Evolutionary conservation across 164 flowering plant genomes (phyloP).

Genomic region (Aristolochia contorta): DNA sequence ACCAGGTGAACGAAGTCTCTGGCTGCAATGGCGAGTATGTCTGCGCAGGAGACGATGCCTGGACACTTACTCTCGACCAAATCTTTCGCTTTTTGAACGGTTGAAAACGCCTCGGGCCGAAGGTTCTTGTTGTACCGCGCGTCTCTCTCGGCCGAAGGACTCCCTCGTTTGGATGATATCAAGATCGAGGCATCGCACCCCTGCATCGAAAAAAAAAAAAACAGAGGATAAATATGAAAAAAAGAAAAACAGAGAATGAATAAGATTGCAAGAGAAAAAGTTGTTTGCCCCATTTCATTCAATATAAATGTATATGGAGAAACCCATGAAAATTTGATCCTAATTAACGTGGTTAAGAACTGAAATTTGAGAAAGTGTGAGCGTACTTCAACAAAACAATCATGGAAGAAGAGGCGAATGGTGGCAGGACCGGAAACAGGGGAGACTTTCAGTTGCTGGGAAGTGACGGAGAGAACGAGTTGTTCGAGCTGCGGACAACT

Average conservation of each 20-base stretch:
- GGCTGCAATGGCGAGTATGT: conserved; percentile 82
- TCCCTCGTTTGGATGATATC: conserved; percentile 45
- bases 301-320: no score
- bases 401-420: conserved; percentile 95
- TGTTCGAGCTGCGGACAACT: conserved; percentile 79
- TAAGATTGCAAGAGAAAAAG: no score
- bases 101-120: conserved; percentile 50
- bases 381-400: conserved; percentile 82
- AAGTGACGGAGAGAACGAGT: conserved; percentile 52
- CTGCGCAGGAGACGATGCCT: conserved; percentile 89
- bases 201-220: conserved; percentile 17
- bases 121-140: conserved; percentile 58
- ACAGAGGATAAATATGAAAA: background rate
- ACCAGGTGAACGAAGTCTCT: conserved; percentile 86
- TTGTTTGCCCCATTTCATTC: no score
- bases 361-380: background rate
- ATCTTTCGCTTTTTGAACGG: conserved; percentile 51
- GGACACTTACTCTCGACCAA: conserved; percentile 80
- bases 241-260: background rate
- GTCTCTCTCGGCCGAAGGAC: conserved; percentile 58
- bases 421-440: conserved; percentile 79
- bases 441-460: conserved; percentile 46
- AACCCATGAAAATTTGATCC: no score
- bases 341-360: no score
- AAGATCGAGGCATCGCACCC: conserved; percentile 88